phyloP scores from a whole-genome alignment of 768 basidiomycete genomes.

The Amanita exitialis region DNA sequence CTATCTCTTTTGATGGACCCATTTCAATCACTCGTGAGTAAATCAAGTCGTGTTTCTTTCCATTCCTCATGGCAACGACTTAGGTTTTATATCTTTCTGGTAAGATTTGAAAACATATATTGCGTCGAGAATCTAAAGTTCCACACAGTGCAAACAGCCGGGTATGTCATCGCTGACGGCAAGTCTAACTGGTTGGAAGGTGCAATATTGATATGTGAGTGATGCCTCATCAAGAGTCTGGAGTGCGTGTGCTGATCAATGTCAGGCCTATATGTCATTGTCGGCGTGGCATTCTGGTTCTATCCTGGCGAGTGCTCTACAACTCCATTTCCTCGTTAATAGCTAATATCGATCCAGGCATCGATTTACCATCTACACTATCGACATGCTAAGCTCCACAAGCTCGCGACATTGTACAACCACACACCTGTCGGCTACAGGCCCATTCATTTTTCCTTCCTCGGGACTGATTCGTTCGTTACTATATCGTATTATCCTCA shows the following conservation, averaged over 20 bases:
- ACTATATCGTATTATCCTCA: background rate
- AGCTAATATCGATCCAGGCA: background rate
- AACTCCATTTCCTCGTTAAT: background rate
- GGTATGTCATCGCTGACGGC: constrained; percentile 78
- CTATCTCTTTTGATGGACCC: constrained; percentile 81
- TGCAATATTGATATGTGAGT: constrained; percentile 59
- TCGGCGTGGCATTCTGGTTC: constrained; percentile 69
- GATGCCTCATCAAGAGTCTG: background rate
- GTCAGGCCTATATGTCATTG: constrained; percentile 57
- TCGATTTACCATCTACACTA: background rate
- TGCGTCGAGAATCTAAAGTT: background rate
- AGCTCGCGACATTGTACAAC: background rate
- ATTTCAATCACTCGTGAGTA: constrained; percentile 53
- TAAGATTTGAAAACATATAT: constrained; percentile 10
- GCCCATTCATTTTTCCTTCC: background rate
- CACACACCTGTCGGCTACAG: background rate
- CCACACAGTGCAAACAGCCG: constrained; percentile 63
- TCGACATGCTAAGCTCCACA: background rate
- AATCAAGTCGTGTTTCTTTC: constrained; percentile 10
- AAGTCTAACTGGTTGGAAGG: constrained; percentile 93
- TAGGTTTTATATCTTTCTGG: constrained; percentile 41
- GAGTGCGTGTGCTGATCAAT: background rate
- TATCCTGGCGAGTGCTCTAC: constrained; percentile 30
- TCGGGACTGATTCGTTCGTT: background rate
- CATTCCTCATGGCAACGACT: background rate